A percentile compares a stretch with the other conserved stretches of the same genome.
Conservation (phyloP, 257 asterid species). For the Solanum lignicaule region DNA sequence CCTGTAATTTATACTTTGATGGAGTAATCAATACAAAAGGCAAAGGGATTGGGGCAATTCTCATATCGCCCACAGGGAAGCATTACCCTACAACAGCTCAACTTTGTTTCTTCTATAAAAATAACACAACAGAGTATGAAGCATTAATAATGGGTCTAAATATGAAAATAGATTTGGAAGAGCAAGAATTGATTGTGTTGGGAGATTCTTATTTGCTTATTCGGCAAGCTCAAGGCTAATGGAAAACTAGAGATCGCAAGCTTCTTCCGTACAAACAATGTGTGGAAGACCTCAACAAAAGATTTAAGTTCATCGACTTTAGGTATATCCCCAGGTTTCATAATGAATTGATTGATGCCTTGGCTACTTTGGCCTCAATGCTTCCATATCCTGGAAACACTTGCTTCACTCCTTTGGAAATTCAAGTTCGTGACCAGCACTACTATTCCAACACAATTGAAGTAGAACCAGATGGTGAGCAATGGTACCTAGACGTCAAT, state of each 20-base stretch:
- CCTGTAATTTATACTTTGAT: too few relatives aligned
- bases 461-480: background rate
- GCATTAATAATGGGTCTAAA: background rate
- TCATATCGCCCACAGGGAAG: background rate
- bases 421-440: background rate
- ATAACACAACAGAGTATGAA: background rate
- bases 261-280: too few relatives aligned
- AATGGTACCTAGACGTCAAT: background rate
- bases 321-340: background rate
- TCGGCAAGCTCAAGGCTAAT: background rate
- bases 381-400: background rate
- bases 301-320: background rate
- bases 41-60: background rate
- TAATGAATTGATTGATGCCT: background rate
- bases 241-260: too few relatives aligned
- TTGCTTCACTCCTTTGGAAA: too few relatives aligned
- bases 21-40: too few relatives aligned
- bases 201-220: background rate
- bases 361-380: background rate
- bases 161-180: background rate
- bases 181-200: background rate
- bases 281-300: background rate
- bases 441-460: background rate
- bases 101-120: background rate
- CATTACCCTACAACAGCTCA: background rate